Evolutionary conservation across 805 yeast genomes (phyloP), one percentile per base, ranked within the genome.

Genomic region (Torulaspora maleeae): DNA sequence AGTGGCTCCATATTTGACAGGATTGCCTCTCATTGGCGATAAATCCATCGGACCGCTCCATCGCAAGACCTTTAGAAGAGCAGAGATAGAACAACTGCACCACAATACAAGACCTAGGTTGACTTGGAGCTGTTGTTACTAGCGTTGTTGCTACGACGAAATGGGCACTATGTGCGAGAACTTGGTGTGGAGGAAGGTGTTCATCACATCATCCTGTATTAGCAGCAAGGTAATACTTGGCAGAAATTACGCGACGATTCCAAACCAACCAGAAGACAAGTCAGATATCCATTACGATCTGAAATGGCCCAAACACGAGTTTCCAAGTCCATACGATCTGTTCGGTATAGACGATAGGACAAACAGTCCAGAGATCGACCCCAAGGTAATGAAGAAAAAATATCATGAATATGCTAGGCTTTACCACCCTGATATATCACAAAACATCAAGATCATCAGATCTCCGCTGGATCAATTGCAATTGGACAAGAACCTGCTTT

Each of bases 391-490:
- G 40, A 77, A 77, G 48, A 51, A 66, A 20, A 73, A 74, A 36
- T 84, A 82, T 56, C 77, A 75, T 52, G 71, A 76, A 43, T 68
- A 79, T 38, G 89, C 89, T 9, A 86, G 84, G 61, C 59, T 80
- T 8, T 89, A 89, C 55, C 96, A 89, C 60, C 96, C 97, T 0
- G 97, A 89, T 59, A 60, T 75, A 2, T 55, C 71, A 2, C 48
- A 55, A 13, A 60, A 63, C 27, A 45, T 53, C 11, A 47, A 50
- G 4, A 60, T 77, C 4, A 48, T 47, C 15, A 30, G 46, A 22
- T 42, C 51, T n/a, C 48, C 52, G 3, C 32, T 48, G 11, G 40
- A 43, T 3, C 44, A 45, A 27, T 15, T 34, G 15, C 28, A 35
- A 20, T 50, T 34, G 44, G 49, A 50, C 8, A 38, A 30, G 2